Evolutionary conservation across 2,329 filamentous ascomycete species (phyloP).

Genomic region (Cladobotryum mycophilum): DNA sequence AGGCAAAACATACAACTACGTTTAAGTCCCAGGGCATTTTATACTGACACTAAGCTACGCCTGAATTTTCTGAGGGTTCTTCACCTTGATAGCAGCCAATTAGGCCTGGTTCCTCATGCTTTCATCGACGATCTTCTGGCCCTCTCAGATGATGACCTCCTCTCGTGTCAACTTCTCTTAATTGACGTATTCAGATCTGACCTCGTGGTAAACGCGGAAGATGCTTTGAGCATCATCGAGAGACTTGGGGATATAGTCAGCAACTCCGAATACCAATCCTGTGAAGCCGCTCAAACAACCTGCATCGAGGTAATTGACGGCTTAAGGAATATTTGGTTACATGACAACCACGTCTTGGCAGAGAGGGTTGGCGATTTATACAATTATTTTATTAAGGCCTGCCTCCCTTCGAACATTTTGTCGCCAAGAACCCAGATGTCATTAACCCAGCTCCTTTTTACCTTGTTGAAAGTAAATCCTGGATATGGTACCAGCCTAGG

Average conservation of each 20-base stretch:
- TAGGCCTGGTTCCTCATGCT: constrained; percentile 42
- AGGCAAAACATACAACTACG: constrained; percentile 38
- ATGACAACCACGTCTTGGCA: constrained; percentile 53
- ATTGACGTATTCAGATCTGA: constrained; percentile 49
- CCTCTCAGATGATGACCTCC: constrained; percentile 46
- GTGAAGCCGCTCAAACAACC: constrained; percentile 64
- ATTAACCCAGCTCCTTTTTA: constrained; percentile 63
- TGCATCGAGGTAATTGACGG: constrained; percentile 63
- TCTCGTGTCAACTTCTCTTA: constrained; percentile 45
- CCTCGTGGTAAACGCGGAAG: constrained; percentile 41
- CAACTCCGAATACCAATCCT: constrained; percentile 59
- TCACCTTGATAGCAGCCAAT: constrained; percentile 36
- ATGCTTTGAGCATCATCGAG: constrained; percentile 42
- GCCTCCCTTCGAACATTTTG: constrained; percentile 60
- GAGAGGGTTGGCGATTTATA: constrained; percentile 71
- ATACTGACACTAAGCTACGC: constrained; percentile 40
- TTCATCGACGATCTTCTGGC: constrained; percentile 46
- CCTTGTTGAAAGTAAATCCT: constrained; percentile 59
- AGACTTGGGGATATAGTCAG: constrained; percentile 46
- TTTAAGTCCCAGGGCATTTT: constrained; percentile 41
- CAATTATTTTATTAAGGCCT: constrained; percentile 63
- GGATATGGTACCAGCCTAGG: constrained; percentile 57
- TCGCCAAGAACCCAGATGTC: constrained; percentile 63
- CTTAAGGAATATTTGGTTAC: constrained; percentile 58
- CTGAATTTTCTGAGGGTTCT: constrained; percentile 40